Evolutionary conservation across 1,284 basidiomycete genomes (phyloP).

Genomic region (Malassezia obtusa): DNA sequence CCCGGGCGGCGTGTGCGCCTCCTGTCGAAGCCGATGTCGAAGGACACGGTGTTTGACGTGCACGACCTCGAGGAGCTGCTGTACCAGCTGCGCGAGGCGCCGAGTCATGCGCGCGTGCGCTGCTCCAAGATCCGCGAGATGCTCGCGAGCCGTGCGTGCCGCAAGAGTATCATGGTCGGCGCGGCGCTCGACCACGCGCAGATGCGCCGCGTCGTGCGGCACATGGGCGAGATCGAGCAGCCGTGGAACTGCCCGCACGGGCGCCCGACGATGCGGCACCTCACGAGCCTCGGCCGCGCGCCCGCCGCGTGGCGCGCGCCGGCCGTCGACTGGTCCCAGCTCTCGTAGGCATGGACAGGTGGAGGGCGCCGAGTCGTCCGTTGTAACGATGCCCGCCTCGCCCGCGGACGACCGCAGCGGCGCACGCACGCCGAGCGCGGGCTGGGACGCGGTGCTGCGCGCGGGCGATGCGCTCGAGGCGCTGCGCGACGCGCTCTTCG

Average conservation of each 20-base stretch:
- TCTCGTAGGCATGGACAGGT: background rate
- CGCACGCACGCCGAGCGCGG: background rate
- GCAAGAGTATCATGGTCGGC: constrained; percentile 94
- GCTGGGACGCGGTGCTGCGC: constrained; percentile 7
- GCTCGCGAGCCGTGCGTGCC: constrained; percentile 92
- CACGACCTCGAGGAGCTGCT: constrained; percentile 89
- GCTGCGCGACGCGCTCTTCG: constrained; percentile 9
- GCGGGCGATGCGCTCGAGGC: constrained; percentile 9
- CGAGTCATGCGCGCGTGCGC: constrained; percentile 60
- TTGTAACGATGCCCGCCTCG: too few species aligned
- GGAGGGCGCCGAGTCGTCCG: background rate
- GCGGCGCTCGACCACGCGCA: constrained; percentile 64
- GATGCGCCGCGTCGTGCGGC: constrained; percentile 70
- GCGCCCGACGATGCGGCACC: constrained; percentile 76
- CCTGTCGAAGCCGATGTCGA: constrained; percentile 78
- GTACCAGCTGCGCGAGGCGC: constrained; percentile 67
- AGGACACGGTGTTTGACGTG: constrained; percentile 69
- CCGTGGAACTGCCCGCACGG: constrained; percentile 97
- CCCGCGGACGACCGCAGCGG: background rate
- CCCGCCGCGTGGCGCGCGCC: background rate
- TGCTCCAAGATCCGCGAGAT: constrained; percentile 87
- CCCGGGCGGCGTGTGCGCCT: constrained; percentile 59
- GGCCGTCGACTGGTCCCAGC: constrained; percentile 5
- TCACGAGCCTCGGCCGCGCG: constrained; percentile 24
- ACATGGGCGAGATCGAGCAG: constrained; percentile 93